Evolutionary conservation across 805 yeast species (phyloP), one percentile per base, ranked within the genome.

Genomic region (Tetrapisispora taiwanensis): DNA sequence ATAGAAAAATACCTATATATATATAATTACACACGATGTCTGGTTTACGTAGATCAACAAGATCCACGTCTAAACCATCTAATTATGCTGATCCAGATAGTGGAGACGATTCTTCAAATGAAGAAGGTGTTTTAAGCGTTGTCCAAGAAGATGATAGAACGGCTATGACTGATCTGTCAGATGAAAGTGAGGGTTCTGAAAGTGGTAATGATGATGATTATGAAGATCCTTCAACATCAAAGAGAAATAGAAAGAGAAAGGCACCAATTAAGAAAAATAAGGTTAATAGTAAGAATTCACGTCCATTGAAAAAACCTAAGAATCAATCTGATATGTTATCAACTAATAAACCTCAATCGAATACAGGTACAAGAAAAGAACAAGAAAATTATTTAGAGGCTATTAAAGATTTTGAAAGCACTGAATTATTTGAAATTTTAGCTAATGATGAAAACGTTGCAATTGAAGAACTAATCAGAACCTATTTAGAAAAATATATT

Each of bases 401-500:
- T 31, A 52, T 70, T 30, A 70, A 69, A 13, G 71, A 65, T 19
- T 74, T 72, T 51, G 67, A 67, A 36, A 75, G 74, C 28, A 72
- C 74, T 39, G 66, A 66, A 37, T 42, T 76, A 13, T 76, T 76
- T 46, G 72, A 73, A 45, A 76, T 79, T 0, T 59, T 81, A 37
- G 63, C 71, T 38, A 72, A 70, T 36, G 55, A 75, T 1, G 75
- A 66, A 32, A 74, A 72, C 18, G 55, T 71, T 1, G 72, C 84
- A 0, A 58, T 76, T 13, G 65, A 64, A 2, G 81, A 77, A 36
- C 46, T 76, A 2, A 77, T 79, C 1, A 59, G 71, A n/a, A 71
- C 68, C 22, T 81, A 84, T 83, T 52, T 81, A 12, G 79, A 76
- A 13, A 66, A 65, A 18, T 81, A 76, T 51, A 65, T 60, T 36